Evolutionary conservation across 176 grass and related monocot genomes (phyloP), one percentile per base, ranked within the genome.

Genomic region (Oryza meridionalis): DNA sequence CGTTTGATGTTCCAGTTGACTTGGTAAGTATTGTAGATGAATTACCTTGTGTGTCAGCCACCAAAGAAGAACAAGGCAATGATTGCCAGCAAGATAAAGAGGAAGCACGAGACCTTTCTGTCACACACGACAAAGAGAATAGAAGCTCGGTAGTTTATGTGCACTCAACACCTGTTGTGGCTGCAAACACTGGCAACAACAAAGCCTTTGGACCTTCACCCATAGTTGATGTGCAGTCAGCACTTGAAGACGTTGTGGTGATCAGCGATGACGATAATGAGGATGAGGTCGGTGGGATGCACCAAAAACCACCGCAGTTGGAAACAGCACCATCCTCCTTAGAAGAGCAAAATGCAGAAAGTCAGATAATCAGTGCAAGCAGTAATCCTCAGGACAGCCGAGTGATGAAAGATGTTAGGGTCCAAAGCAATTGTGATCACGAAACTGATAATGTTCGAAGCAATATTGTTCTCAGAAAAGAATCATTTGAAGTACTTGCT

Each of bases 211-310:
- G 51, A 70, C 11, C 65, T 82, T 42, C 65, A 46, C 15, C 42
- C n/a, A 42, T 17, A 5, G 42, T 47, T 70, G 40, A 72, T 83
- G 35, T 50, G 66, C 72, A 82, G 73, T 19, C 66, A 88, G 71
- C 4, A 31, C 53, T 29, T 65, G 67, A 83, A 51, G 31, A 65
- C 29, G 7, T 81, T 2, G 5, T 88, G 42, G 40, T 83, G 80
- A 77, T 71, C 67, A 77, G 73, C 65, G 66, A 78, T 51, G 42
- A 88, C 0, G 29, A 64, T 29, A 79, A 85, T 19, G 76, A 72
- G 19, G 53, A 65, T 49, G 67, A 1, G 13, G 10, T 65, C 6
- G 9, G 19, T 77, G 58, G 37, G 61, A 70, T 82, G 78, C 7
- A 43, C 43, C 19, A 24, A 6, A 87, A 86, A 67, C 67, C 45